phyloP scores from a whole-genome alignment of 257 asterid genomes.

The Ballota nigra region DNA sequence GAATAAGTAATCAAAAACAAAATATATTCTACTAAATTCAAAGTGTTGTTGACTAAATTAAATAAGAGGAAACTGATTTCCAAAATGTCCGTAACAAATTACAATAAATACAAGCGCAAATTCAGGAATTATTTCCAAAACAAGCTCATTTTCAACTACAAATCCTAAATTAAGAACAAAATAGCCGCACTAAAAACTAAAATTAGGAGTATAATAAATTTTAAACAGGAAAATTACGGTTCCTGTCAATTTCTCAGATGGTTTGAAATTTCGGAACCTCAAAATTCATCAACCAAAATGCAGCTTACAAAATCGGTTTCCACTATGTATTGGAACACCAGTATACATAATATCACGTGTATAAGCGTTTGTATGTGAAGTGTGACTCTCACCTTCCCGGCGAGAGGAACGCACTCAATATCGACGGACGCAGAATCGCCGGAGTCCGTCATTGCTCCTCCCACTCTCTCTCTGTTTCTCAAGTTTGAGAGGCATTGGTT shows the following conservation, averaged over 20 bases:
- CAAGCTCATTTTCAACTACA: not conserved
- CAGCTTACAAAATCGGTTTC: slow-evolving; percentile 7
- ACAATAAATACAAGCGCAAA: not conserved
- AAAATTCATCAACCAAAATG: slow-evolving; percentile 10
- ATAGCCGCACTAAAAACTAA: not conserved
- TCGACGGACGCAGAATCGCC: slow-evolving; percentile 63
- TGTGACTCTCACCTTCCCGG: slow-evolving; percentile 59
- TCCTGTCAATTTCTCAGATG: not conserved
- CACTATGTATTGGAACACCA: not conserved
- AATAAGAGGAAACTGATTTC: not conserved
- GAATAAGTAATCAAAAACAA: not conserved
- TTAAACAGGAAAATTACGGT: not conserved
- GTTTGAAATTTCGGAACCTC: slow-evolving; percentile 2
- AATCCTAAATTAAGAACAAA: not conserved
- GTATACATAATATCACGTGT: not conserved
- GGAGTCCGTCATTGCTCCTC: slow-evolving; percentile 58
- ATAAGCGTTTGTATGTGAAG: not conserved
- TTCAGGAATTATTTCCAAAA: not conserved
- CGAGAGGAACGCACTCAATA: slow-evolving; percentile 53
- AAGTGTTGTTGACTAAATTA: not conserved
- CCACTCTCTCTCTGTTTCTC: slow-evolving; percentile 20
- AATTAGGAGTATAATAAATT: too few relatives aligned
- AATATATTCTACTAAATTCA: not conserved
- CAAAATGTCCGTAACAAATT: not conserved
- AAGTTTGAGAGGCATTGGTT: slow-evolving; percentile 35